Evolutionary conservation across 2,329 filamentous ascomycete species (phyloP).

Genomic region (Fusarium pseudograminearum): DNA sequence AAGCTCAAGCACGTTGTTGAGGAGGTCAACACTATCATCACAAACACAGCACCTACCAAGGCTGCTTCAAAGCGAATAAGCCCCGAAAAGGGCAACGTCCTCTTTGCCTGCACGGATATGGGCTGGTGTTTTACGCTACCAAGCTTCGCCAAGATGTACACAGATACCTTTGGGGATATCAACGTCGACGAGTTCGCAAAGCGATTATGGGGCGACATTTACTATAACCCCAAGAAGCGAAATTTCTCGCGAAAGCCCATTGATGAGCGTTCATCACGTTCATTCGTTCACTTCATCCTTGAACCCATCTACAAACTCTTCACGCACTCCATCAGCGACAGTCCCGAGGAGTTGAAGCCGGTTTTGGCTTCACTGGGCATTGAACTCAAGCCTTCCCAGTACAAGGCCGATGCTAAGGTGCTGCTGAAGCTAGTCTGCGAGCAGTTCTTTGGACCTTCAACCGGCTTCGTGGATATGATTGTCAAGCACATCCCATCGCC

Average conservation of each 20-base stretch:
- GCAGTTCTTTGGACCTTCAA: conserved; percentile 92
- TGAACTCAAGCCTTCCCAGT: conserved; percentile 88
- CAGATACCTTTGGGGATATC: conserved; percentile 85
- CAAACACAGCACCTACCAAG: conserved; percentile 83
- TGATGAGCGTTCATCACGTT: conserved; percentile 83
- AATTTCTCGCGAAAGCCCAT: conserved; percentile 90
- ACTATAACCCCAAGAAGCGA: conserved; percentile 90
- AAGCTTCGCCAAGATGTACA: conserved; percentile 97
- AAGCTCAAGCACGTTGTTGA: conserved; percentile 99
- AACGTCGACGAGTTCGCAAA: conserved; percentile 85
- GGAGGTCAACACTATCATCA: conserved; percentile 96
- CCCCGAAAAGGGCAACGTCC: conserved; percentile 97
- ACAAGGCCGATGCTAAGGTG: conserved; percentile 89
- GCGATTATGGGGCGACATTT: conserved; percentile 95
- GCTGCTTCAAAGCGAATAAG: conserved; percentile 86
- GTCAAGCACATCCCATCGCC: conserved; percentile 91
- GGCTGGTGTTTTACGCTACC: conserved; percentile 96
- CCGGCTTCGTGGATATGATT: conserved; percentile 96
- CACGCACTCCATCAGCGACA: conserved; percentile 93
- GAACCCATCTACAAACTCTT: conserved; percentile 99
- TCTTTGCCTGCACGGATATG: conserved; percentile 93
- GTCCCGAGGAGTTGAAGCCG: conserved; percentile 82
- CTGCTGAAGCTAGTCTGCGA: conserved; percentile 90
- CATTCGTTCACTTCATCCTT: conserved; percentile 93
- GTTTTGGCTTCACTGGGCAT: conserved; percentile 87